Evolutionary conservation across 768 basidiomycete genomes (phyloP), one percentile per base, ranked within the genome.

Genomic region (Hygrophorus russula): DNA sequence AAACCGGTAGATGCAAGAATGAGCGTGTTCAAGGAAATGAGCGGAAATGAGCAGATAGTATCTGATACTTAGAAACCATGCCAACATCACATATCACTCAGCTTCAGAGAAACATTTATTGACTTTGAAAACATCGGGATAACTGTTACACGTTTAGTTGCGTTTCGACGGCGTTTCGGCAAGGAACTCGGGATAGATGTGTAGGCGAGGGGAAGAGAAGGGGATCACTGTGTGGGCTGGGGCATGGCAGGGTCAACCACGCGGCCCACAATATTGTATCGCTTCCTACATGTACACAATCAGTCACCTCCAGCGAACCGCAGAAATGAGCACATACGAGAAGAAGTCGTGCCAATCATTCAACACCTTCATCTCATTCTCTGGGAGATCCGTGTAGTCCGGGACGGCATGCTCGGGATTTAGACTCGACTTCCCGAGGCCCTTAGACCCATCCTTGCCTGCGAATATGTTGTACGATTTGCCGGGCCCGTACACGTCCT

Each of bases 301-400:
- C 33, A 47, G 36, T 38, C n/a, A 41, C 18, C 4, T 31, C 9
- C 12, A 34, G 35, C 28, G 36, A 34, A n/a, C n/a, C n/a, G n/a
- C 8, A 47, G 30, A 41, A 30, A 31, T 10, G 7, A 2, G 37
- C 20, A 81, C 87, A 61, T 67, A 93, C 80, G 67, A 57, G 64
- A 93, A 96, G 68, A 94, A 97, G 12, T 68, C 53, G 57, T 84
- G 70, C 93, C 93, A 98, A 49, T 94, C 89, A 45, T 92, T 72
- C 46, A 98, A 69, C 0, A 84, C 82, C 60, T 86, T 85, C 59
- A 56, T 61, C 53, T 93, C 86, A 48, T 74, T 73, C 48, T 78
- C 80, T 34, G 74, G 69, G 41, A 99, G 69, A 0, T 53, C 60
- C 52, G 82, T 87, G 57, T 88, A 96, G 56, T 99, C 92, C 10